Percentiles rank a stretch among this genome's conserved stretches.
Conservation (phyloP, 306 rosid genomes). For the Dryas drummondii region DNA sequence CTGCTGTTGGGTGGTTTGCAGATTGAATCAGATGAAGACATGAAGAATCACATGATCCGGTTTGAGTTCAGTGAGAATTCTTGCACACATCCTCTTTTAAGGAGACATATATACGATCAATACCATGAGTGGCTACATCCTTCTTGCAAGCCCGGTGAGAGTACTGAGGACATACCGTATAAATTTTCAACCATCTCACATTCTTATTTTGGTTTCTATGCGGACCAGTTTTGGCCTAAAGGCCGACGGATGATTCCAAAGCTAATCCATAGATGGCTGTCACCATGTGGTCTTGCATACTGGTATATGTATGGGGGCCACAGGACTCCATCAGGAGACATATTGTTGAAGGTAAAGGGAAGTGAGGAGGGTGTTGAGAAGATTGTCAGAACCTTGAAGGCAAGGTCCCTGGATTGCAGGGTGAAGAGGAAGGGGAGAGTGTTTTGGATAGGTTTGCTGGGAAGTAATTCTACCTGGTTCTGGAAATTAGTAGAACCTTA, state of each 20-base stretch:
- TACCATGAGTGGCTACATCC: conserved; percentile 93
- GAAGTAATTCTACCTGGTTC: conserved; percentile 63
- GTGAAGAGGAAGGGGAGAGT: conserved; percentile 75
- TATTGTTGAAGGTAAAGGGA: conserved; percentile 76
- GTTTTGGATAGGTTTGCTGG: conserved; percentile 86
- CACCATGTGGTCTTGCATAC: conserved; percentile 86
- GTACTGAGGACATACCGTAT: conserved; percentile 47
- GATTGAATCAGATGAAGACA: conserved; percentile 70
- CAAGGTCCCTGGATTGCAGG: conserved; percentile 70
- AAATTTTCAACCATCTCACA: conserved; percentile 64
- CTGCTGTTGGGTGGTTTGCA: conserved; percentile 79
- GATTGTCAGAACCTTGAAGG: conserved; percentile 58
- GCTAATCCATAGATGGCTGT: conserved; percentile 83
- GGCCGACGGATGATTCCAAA: conserved; percentile 70
- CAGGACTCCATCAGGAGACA: conserved; percentile 64
- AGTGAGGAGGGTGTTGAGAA: conserved; percentile 69
- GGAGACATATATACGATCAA: conserved; percentile 60
- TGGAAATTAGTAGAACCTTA: conserved; percentile 83
- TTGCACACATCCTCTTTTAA: conserved; percentile 45
- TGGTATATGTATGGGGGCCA: conserved; percentile 95
- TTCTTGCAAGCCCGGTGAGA: conserved; percentile 54
- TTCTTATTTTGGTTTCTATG: conserved; percentile 74
- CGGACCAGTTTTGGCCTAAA: conserved; percentile 87
- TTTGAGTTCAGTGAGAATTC: conserved; percentile 65
- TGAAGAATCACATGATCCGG: conserved; percentile 61